phyloP scores from a whole-genome alignment of 2,329 filamentous ascomycete species.

The Calonectria multiphialidica region DNA sequence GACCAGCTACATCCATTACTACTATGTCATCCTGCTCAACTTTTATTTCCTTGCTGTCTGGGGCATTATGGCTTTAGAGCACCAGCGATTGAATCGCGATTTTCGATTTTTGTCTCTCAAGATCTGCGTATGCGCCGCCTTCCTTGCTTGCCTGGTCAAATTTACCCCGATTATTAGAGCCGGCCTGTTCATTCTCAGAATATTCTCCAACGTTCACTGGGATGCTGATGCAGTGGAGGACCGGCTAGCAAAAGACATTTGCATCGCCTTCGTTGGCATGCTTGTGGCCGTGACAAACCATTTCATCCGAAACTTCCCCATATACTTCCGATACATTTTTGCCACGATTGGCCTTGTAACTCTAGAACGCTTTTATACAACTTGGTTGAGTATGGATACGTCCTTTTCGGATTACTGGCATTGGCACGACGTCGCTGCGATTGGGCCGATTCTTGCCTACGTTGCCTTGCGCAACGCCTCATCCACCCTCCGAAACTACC shows the following conservation, averaged over 20 bases:
- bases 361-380: conserved; percentile 48
- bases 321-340: conserved; percentile 53
- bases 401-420: conserved; percentile 56
- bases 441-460: conserved; percentile 65
- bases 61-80: conserved; percentile 59
- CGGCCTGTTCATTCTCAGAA: conserved; percentile 46
- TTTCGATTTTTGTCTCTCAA: conserved; percentile 61
- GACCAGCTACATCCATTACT: conserved; percentile 65
- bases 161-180: conserved; percentile 34
- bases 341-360: conserved; percentile 65
- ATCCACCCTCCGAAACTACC: conserved; percentile 29
- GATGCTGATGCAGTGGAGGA: conserved; percentile 60
- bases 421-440: not conserved
- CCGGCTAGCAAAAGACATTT: conserved; percentile 66
- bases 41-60: conserved; percentile 73
- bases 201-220: conserved; percentile 55
- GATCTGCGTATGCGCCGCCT: conserved; percentile 55
- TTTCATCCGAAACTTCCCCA: conserved; percentile 37
- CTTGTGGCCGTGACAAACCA: conserved; percentile 49
- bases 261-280: conserved; percentile 70
- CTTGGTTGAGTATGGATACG: conserved; percentile 52
- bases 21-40: conserved; percentile 68
- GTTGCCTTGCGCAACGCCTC: conserved; percentile 62
- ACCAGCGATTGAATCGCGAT: conserved; percentile 54
- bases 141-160: conserved; percentile 48